Percentiles rank a stretch among this genome's conserved stretches.
Conservation (phyloP, 2,329 filamentous ascomycete genomes). For the Lasiodiplodia gonubiensis region DNA sequence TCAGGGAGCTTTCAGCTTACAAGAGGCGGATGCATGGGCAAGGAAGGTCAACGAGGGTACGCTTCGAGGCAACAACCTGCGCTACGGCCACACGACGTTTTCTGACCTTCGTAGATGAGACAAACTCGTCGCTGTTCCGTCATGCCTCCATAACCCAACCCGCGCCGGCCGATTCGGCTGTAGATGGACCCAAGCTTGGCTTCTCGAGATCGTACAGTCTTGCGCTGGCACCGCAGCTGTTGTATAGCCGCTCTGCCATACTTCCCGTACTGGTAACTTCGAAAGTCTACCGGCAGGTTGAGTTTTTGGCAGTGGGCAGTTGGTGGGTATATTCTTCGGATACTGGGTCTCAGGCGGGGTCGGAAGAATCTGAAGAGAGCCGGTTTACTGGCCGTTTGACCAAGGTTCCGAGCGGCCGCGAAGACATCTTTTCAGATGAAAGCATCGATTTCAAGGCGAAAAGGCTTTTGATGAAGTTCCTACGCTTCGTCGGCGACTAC, state of each 20-base stretch:
- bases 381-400: constrained; percentile 50
- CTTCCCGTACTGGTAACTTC: constrained; percentile 86
- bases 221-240: constrained; percentile 81
- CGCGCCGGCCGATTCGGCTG: constrained; percentile 27
- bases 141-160: constrained; percentile 43
- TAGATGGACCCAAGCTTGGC: constrained; percentile 52
- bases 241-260: constrained; percentile 81
- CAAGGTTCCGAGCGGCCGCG: constrained; percentile 84
- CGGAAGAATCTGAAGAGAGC: neutral
- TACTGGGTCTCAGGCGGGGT: constrained; percentile 37
- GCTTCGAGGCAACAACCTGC: neutral
- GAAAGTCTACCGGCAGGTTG: constrained; percentile 83
- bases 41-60: constrained; percentile 49
- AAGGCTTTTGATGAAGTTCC: constrained; percentile 87
- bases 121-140: constrained; percentile 12
- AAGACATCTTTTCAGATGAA: constrained; percentile 85
- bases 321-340: constrained; percentile 76
- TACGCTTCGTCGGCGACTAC: constrained; percentile 82
- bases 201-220: constrained; percentile 79
- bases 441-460: constrained; percentile 81
- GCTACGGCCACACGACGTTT: neutral
- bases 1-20: constrained; percentile 83
- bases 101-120: constrained; percentile 16
- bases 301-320: constrained; percentile 90
- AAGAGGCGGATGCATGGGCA: constrained; percentile 80